These are phyloP conservation scores for Glycine tomentella DNA, from an alignment of 306 rosid species.

Conservation along the genomic window DNA sequence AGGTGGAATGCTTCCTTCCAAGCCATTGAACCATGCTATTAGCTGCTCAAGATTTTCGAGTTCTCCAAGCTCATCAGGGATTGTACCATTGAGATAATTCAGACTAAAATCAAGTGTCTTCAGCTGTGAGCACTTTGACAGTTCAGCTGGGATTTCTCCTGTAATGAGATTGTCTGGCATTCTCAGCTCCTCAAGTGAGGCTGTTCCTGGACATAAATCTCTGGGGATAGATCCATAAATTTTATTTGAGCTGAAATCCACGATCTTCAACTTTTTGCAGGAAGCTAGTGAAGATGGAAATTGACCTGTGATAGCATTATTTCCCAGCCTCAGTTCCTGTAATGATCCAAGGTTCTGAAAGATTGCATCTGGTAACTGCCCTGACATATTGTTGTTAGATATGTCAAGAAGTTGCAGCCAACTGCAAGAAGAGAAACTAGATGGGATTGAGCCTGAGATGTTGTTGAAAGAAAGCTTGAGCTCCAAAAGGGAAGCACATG, in stretches of 20 bases:
- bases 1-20: slow-evolving; percentile 87
- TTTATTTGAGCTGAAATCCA: slow-evolving; percentile 89
- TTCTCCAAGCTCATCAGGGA: slow-evolving; percentile 89
- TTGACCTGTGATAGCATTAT: slow-evolving; percentile 71
- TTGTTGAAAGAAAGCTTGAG: slow-evolving; percentile 78
- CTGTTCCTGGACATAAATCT: slow-evolving; percentile 88
- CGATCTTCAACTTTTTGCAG: slow-evolving; percentile 72
- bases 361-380: slow-evolving; percentile 68
- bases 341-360: slow-evolving; percentile 71
- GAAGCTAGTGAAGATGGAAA: slow-evolving; percentile 85
- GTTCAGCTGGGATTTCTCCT: slow-evolving; percentile 78
- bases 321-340: slow-evolving; percentile 77
- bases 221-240: slow-evolving; percentile 74
- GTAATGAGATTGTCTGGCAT: slow-evolving; percentile 83
- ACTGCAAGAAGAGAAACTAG: slow-evolving; percentile 71
- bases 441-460: slow-evolving; percentile 78
- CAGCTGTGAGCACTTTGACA: slow-evolving; percentile 76
- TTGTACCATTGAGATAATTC: slow-evolving; percentile 84
- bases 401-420: slow-evolving; percentile 74
- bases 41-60: slow-evolving; percentile 85
- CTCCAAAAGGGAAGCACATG: slow-evolving; percentile 75
- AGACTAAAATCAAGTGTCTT: slow-evolving; percentile 90
- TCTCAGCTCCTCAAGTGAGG: slow-evolving; percentile 81
- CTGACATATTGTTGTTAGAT: slow-evolving; percentile 89
- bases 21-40: slow-evolving; percentile 91